Conservation (phyloP, 139 green algal species). For the Tetradesmus obliquus region DNA sequence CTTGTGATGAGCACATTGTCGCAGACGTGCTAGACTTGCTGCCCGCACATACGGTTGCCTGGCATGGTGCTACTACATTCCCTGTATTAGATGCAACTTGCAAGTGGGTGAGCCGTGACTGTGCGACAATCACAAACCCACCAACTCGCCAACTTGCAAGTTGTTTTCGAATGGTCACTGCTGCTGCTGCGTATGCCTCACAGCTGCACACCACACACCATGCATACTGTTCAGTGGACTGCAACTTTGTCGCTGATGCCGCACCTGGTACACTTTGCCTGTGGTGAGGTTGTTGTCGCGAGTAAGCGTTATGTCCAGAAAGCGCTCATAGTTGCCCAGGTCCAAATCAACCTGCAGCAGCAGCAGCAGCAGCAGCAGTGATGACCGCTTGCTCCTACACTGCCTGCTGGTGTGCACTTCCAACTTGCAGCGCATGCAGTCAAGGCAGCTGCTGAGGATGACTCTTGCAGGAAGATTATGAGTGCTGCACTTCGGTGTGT, state of each 20-base stretch:
- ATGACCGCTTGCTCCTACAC: not conserved
- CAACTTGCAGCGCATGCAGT: no score
- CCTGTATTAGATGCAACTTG: no score
- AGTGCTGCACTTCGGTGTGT: not conserved
- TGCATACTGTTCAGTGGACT: not conserved
- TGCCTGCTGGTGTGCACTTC: not conserved
- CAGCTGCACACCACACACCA: not conserved
- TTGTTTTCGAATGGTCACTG: not conserved
- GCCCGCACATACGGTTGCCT: no score
- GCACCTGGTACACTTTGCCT: conserved; percentile 94
- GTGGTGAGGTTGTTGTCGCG: conserved; percentile 99
- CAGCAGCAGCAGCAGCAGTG: not conserved
- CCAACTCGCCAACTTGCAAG: not conserved
- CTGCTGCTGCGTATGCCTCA: not conserved
- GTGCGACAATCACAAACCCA: no score
- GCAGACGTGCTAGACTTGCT: no score
- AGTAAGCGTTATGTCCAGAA: conserved; percentile 96
- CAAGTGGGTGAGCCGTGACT: no score
- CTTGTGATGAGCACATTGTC: no score
- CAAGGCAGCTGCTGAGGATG: not conserved
- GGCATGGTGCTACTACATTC: no score
- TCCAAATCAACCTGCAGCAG: conserved; percentile 91
- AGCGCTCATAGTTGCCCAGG: conserved; percentile 99
- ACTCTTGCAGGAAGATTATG: not conserved
- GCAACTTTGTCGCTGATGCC: not conserved